Percentiles rank a stretch among this genome's conserved stretches.
These are phyloP conservation scores for Hypoxylon sp. DNA, from an alignment of 2,329 filamentous ascomycete genomes.

Conservation along the genomic window DNA sequence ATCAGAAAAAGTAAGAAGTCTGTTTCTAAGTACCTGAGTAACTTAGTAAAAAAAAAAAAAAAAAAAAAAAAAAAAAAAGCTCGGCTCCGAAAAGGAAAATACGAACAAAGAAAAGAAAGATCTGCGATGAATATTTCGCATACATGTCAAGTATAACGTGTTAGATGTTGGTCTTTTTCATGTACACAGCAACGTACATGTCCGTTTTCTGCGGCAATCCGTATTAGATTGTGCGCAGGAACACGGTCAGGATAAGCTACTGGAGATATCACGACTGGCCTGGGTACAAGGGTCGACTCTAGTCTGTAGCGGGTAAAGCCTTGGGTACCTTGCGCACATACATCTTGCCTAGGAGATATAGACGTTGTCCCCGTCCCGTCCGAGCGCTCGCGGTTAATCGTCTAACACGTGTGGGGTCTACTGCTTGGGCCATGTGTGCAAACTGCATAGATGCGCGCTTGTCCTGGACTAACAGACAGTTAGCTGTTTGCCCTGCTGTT, in stretches of 20 bases:
- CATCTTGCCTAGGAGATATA: no score
- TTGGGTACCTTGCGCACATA: background rate
- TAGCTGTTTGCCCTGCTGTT: no score
- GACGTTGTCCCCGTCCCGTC: background rate
- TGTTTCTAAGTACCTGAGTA: no score
- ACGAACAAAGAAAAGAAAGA: background rate
- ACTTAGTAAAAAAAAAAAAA: conserved; percentile 4
- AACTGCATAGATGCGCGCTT: no score
- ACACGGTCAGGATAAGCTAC: conserved; percentile 32
- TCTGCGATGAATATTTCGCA: no score
- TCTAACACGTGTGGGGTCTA: conserved; percentile 22
- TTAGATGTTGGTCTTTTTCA: no score
- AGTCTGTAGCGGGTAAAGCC: conserved; percentile 7
- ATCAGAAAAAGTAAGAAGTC: background rate
- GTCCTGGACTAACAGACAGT: no score
- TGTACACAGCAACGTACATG: no score
- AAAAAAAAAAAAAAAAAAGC: conserved; percentile 1
- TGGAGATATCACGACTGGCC: conserved; percentile 16
- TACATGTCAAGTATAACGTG: no score
- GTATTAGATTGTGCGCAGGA: conserved; percentile 2
- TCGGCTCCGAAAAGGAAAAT: conserved; percentile 17
- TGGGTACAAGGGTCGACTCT: conserved; percentile 5
- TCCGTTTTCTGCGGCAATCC: background rate
- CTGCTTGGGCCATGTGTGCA: no score
- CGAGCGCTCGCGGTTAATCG: background rate